Conservation (phyloP, 163 green algal genomes). For the Trebouxia gelatinosa region DNA sequence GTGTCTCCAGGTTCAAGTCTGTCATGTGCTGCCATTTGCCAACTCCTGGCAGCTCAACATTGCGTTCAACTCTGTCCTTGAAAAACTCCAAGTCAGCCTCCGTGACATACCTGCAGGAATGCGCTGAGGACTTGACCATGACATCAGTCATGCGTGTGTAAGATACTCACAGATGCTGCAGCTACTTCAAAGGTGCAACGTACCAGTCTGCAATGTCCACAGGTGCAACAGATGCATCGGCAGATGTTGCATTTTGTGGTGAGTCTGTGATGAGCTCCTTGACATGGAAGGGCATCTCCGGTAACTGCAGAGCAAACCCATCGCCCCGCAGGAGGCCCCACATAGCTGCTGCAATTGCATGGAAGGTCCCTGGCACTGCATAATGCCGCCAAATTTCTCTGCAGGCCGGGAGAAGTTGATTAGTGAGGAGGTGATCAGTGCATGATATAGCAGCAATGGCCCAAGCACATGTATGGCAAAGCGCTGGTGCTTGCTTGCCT, state of each 20-base stretch:
- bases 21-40: conserved; percentile 77
- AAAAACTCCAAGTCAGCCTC: conserved; percentile 71
- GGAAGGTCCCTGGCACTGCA: conserved; percentile 64
- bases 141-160: neutral
- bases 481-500: conserved; percentile 16
- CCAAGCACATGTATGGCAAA: neutral
- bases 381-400: conserved; percentile 74
- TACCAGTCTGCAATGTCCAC: neutral
- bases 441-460: neutral
- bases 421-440: neutral
- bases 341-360: conserved; percentile 52
- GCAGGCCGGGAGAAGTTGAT: neutral
- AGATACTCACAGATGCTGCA: neutral
- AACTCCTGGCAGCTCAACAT: conserved; percentile 42
- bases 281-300: neutral
- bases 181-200: neutral
- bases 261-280: conserved; percentile 36
- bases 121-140: neutral
- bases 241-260: too few relatives aligned
- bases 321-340: conserved; percentile 29
- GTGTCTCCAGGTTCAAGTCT: conserved; percentile 57
- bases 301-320: conserved; percentile 16
- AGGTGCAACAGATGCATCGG: neutral
- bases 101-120: conserved; percentile 63
- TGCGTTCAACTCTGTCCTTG: conserved; percentile 59